Evolutionary conservation across 805 yeast species (phyloP).

Genomic region (Hemisphaericaspora nanyangensis): DNA sequence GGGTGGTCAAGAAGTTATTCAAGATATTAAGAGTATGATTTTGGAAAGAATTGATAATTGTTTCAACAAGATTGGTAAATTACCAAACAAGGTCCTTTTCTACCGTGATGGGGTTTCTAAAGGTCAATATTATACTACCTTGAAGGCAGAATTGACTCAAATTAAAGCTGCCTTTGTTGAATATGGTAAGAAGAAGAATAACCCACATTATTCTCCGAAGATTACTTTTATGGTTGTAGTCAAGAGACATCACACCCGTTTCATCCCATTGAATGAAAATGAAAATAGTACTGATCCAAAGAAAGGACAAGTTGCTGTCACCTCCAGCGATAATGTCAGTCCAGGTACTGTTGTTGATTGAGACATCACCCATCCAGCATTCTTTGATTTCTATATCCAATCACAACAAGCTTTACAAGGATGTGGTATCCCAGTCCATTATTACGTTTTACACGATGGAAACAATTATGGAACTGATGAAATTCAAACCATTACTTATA

Average conservation of each 20-base stretch:
- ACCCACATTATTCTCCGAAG: conserved; percentile 3
- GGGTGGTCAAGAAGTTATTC: conserved; percentile 8
- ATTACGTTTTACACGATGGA: conserved; percentile 9
- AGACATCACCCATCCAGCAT: conserved; percentile 5
- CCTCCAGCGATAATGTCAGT: conserved; percentile 7
- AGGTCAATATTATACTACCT: conserved; percentile 9
- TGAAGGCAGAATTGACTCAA: conserved; percentile 7
- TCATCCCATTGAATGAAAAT: conserved; percentile 7
- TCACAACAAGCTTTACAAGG: conserved; percentile 11
- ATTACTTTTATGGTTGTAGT: conserved; percentile 9
- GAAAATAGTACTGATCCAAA: conserved; percentile 4
- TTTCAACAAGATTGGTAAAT: conserved; percentile 3
- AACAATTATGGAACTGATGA: conserved; percentile 6
- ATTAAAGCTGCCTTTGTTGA: conserved; percentile 7
- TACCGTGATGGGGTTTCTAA: conserved; percentile 11
- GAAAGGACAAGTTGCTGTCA: conserved; percentile 6
- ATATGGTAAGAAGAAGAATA: conserved; percentile 4
- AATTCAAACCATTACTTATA: conserved; percentile 8
- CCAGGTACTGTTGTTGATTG: conserved; percentile 8
- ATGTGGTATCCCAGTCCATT: conserved; percentile 10
- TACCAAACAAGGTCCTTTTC: conserved; percentile 6
- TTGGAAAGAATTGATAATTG: conserved; percentile 7
- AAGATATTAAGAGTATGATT: conserved; percentile 7
- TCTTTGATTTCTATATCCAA: conserved; percentile 9
- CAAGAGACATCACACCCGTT: conserved; percentile 9